Conservation (phyloP, 2,329 filamentous ascomycete species). For the Pseudogymnoascus sp. region DNA sequence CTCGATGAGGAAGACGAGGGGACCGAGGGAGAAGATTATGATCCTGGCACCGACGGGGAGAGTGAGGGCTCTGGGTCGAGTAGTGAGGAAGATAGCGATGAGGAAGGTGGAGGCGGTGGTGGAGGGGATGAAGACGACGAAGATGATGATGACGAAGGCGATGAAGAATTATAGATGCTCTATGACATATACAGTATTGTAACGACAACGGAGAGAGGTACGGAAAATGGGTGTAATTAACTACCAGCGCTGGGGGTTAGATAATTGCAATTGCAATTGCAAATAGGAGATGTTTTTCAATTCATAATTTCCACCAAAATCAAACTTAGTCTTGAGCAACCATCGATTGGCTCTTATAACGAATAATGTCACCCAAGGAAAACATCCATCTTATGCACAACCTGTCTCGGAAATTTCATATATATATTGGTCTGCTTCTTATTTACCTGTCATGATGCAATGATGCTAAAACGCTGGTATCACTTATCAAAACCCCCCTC, state of each 20-base stretch:
- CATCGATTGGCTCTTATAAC: background rate
- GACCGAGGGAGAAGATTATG: constrained; percentile 59
- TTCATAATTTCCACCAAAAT: background rate
- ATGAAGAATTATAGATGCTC: constrained; percentile 19
- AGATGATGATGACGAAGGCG: constrained; percentile 22
- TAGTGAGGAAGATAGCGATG: constrained; percentile 24
- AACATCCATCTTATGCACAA: background rate
- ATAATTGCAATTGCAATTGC: background rate
- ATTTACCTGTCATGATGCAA: background rate
- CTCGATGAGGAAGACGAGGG: constrained; percentile 55
- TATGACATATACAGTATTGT: constrained; percentile 1
- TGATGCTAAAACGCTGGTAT: constrained; percentile 11
- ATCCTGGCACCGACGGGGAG: constrained; percentile 46
- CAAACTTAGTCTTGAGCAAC: background rate
- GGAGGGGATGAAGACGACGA: constrained; percentile 42
- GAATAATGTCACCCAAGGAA: background rate
- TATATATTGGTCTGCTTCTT: background rate
- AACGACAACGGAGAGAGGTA: background rate
- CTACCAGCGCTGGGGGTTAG: background rate
- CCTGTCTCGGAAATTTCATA: background rate
- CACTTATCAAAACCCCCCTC: constrained; percentile 1
- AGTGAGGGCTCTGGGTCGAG: constrained; percentile 49
- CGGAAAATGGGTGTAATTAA: background rate
- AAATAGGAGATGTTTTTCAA: background rate
- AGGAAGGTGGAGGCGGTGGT: constrained; percentile 27